Evolutionary conservation across 2,329 filamentous ascomycete species (phyloP).

Genomic region (Colletotrichum sp.): DNA sequence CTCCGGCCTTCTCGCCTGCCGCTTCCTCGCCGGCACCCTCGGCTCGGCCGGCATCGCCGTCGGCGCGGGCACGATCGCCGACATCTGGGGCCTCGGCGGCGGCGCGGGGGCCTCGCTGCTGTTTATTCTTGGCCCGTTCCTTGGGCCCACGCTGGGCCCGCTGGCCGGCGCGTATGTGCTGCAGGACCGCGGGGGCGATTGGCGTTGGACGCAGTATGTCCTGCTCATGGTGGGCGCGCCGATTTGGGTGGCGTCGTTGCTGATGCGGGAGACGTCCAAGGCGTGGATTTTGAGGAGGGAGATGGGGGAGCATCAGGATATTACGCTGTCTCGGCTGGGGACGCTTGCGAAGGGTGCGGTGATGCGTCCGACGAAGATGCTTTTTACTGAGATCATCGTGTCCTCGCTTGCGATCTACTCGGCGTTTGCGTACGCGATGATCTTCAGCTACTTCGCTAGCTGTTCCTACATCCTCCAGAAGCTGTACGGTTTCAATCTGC

Average conservation of each 20-base stretch:
- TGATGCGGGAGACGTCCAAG: slow-evolving; percentile 18
- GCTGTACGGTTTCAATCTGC: slow-evolving; percentile 18
- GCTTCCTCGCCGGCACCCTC: slow-evolving; percentile 71
- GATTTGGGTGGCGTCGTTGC: neutral
- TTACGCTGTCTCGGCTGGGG: neutral
- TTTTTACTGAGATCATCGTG: slow-evolving; percentile 55
- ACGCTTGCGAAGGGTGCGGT: neutral
- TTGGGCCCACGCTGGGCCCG: slow-evolving; percentile 42
- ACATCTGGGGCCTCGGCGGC: slow-evolving; percentile 65
- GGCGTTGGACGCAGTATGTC: slow-evolving; percentile 28
- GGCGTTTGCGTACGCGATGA: slow-evolving; percentile 52
- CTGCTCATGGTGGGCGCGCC: slow-evolving; percentile 22
- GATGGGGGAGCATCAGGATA: neutral
- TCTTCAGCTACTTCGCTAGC: slow-evolving; percentile 59
- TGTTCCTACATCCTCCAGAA: slow-evolving; percentile 19
- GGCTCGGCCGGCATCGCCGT: slow-evolving; percentile 77
- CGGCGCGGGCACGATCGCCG: slow-evolving; percentile 76
- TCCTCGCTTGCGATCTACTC: slow-evolving; percentile 76
- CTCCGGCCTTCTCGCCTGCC: slow-evolving; percentile 72
- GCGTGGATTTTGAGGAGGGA: slow-evolving; percentile 10
- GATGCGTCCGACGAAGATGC: slow-evolving; percentile 21
- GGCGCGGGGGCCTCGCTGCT: slow-evolving; percentile 74
- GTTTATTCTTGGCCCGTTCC: slow-evolving; percentile 75
- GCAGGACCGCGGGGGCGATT: slow-evolving; percentile 8
- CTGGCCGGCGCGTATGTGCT: slow-evolving; percentile 60